Evolutionary conservation across 257 asterid genomes (phyloP), one percentile per base, ranked within the genome.

Genomic region (Scutellaria galericulata): DNA sequence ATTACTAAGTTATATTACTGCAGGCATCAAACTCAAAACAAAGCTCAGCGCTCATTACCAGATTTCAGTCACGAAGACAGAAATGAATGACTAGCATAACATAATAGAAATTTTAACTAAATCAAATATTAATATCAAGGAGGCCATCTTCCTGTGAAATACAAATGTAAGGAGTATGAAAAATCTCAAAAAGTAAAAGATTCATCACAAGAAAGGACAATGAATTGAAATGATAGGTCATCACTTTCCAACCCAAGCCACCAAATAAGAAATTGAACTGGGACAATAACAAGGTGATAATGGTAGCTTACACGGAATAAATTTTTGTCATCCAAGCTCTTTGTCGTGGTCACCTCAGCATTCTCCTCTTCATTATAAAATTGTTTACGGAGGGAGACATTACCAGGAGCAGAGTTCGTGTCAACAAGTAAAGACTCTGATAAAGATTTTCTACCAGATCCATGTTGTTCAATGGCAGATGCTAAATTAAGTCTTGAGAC

Each of bases 381-480:
- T 69, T 92, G 96, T 82, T 88, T 95, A 66, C 96, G 90, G 45
- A 92, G 97, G 37, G 98, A 90, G 70, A 87, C 88, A 78, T 90
- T 90, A 39, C 94, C 96, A 63, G 94, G 66, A 56, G 83, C 81
- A 64, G 90, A 74, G 82, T 85, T 83, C 7, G 90, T 85, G 71
- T 95, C 94, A 45, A 64, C 81, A 67, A 82, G 88, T 74, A 92
- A 86, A 68, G 98, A 90, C 67, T 95, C 97, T 14, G 98, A 95
- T 73, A 95, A 80, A 11, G 99, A 95, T 81, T 84, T 95, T 83
- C 99, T 74, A 81, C 98, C 99, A 76, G 99, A 92, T 74, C 96
- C 97, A 77, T 88, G 92, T 50, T 86, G 95, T 79, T 90, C 99
- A 35, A 88, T 78, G 14, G 85, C 96, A 35, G 97, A 84, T 78